Percentiles rank a stretch among this genome's conserved stretches.
phyloP scores from a whole-genome alignment of 176 grass and related monocot genomes.

The Eragrostis nindensis region DNA sequence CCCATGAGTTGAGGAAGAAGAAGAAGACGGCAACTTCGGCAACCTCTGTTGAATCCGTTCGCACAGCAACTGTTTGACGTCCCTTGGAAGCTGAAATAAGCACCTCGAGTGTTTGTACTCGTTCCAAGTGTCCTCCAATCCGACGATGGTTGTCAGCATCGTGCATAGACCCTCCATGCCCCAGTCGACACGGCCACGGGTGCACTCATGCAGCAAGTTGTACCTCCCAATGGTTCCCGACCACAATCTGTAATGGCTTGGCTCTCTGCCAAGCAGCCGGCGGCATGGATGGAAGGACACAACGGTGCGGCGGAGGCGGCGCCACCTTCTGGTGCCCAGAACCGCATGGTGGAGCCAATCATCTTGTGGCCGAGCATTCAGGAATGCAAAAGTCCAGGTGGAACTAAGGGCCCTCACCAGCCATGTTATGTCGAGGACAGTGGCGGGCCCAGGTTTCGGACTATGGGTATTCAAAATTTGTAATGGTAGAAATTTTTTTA shows the following conservation, averaged over 20 bases:
- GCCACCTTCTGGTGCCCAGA: neutral
- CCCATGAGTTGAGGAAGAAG: too few relatives aligned
- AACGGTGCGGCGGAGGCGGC: neutral
- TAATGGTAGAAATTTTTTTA: too few relatives aligned
- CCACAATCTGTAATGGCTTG: neutral
- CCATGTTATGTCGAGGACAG: too few relatives aligned
- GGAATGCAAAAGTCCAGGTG: neutral
- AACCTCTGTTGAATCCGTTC: neutral
- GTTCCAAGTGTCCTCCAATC: neutral
- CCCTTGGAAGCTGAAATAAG: neutral
- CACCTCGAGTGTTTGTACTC: neutral
- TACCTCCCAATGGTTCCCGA: neutral
- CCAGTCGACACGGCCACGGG: neutral
- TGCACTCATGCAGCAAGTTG: constrained; percentile 5
- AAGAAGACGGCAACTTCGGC: too few relatives aligned
- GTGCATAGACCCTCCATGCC: accelerated
- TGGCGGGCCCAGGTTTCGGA: too few relatives aligned
- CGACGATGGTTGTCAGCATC: neutral
- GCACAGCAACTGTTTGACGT: neutral
- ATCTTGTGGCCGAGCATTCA: neutral
- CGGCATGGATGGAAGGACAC: neutral
- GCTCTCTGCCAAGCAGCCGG: neutral
- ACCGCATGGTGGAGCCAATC: neutral
- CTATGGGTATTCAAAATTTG: too few relatives aligned
- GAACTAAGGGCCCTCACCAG: too few relatives aligned